Evolutionary conservation across 108 stramenopile genomes (phyloP), one percentile per base, ranked within the genome.

Genomic region (Pseudonitzschia multiseries): DNA sequence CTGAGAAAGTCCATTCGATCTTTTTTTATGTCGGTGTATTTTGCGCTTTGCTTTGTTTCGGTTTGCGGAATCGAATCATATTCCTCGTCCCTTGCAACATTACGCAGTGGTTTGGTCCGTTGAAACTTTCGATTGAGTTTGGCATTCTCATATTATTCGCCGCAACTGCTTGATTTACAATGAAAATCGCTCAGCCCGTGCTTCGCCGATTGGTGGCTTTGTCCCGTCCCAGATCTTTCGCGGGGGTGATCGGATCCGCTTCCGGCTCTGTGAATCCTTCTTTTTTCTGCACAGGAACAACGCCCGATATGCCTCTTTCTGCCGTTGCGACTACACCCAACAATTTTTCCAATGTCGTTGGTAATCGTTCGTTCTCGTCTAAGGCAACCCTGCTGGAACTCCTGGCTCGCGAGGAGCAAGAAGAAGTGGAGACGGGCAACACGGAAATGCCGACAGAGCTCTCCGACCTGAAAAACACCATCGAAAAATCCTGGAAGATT

Each of bases 401-500:
- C 27, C 31, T 78, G 20, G 15, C 65, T 20, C 32, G 67, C 8
- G 77, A 78, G 52, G 66, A 57, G 17, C 22, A 72, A 32, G 77
- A 78, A 65, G 77, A 78, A 69, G 33, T 63, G 18, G 64, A 70
- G 1, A 54, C 66, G 52, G 73, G 73, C 6, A 69, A 69, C 53
- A 62, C 22, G 26, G 59, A 69, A 56, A 80, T 80, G 51, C 77
- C 79, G 1, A 27, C 57, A 17, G 77, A 77, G 10, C 59, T 84
- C 12, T 65, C 44, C 1, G 61, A 72, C 4, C 52, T 84, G 24
- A 71, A 78, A 50, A 28, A 24, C 0, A 57, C 46, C 17, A 44
- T 84, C n/a, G 76, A 77, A 53, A 59, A 72, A 24, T 71, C 69
- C 29, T 84, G 83, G 83, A 80, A 77, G 48, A 78, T 84, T 70